Evolutionary conservation across 257 asterid genomes (phyloP).

Genomic region (Parsonsia alboflavescens): DNA sequence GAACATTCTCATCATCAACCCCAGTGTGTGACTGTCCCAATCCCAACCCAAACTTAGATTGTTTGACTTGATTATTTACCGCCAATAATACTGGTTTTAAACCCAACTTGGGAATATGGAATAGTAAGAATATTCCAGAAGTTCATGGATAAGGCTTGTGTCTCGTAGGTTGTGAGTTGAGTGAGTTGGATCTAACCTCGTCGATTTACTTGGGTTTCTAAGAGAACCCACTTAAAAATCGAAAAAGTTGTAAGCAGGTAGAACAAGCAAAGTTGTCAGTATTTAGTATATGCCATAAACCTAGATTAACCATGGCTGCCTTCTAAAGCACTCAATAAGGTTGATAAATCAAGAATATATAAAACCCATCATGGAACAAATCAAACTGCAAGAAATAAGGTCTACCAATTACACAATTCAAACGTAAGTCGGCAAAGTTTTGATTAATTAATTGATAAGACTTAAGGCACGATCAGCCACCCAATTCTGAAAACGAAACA

Average conservation of each 20-base stretch:
- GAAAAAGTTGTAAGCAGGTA: neutral
- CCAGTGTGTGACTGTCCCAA: neutral
- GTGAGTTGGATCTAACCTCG: too few relatives aligned
- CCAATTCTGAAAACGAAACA: constrained; percentile 13
- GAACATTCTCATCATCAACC: neutral
- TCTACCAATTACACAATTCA: neutral
- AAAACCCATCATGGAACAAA: neutral
- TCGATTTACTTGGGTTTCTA: too few relatives aligned
- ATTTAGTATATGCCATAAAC: too few relatives aligned
- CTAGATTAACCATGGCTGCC: constrained; percentile 5
- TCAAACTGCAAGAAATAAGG: neutral
- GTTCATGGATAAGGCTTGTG: too few relatives aligned
- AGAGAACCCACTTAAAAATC: too few relatives aligned
- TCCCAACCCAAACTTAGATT: neutral
- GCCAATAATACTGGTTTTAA: too few relatives aligned
- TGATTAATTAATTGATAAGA: constrained; percentile 18
- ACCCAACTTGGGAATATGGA: too few relatives aligned
- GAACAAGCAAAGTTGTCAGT: neutral
- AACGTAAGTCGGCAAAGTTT: neutral
- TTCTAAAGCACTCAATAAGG: constrained; percentile 17
- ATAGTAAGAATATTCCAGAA: too few relatives aligned
- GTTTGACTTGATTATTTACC: too few relatives aligned
- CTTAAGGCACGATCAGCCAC: constrained; percentile 20
- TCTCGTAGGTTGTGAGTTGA: too few relatives aligned
- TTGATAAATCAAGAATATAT: neutral